Conservation (phyloP, 768 basidiomycete species). For the Agrocybe praecox region DNA sequence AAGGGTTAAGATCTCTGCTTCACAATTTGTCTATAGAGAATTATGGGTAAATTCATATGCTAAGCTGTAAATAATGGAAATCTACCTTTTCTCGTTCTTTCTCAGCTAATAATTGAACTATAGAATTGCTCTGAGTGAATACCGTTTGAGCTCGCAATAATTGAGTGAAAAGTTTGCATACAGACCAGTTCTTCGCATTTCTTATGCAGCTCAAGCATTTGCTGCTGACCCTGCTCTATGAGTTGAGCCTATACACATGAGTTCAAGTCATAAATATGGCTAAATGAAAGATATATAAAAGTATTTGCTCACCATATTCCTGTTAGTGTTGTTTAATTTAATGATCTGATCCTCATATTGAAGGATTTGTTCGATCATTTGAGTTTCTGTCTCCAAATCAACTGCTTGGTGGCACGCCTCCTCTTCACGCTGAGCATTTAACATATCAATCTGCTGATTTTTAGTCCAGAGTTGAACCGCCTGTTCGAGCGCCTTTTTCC, state of each 20-base stretch:
- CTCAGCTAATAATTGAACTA: neutral
- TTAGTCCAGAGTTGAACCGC: neutral
- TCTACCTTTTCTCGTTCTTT: neutral
- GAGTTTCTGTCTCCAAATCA: neutral
- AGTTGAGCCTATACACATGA: neutral
- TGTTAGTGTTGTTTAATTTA: neutral
- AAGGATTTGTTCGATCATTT: conserved; percentile 2
- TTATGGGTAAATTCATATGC: neutral
- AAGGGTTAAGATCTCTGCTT: neutral
- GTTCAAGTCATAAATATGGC: too few relatives aligned
- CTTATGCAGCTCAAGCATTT: neutral
- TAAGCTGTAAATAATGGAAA: too few relatives aligned
- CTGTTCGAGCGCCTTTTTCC: too few relatives aligned
- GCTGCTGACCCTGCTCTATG: neutral
- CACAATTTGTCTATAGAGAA: neutral
- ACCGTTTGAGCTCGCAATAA: too few relatives aligned
- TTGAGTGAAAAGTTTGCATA: neutral
- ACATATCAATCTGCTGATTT: neutral
- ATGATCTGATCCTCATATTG: neutral
- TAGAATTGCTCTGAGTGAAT: neutral
- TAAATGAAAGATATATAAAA: too few relatives aligned
- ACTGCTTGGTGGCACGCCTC: neutral
- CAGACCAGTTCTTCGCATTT: neutral
- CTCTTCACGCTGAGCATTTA: neutral
- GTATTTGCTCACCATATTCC: neutral